Evolutionary conservation across 805 yeast genomes (phyloP), one percentile per base, ranked within the genome.

Genomic region (Clavispora phyllophila): DNA sequence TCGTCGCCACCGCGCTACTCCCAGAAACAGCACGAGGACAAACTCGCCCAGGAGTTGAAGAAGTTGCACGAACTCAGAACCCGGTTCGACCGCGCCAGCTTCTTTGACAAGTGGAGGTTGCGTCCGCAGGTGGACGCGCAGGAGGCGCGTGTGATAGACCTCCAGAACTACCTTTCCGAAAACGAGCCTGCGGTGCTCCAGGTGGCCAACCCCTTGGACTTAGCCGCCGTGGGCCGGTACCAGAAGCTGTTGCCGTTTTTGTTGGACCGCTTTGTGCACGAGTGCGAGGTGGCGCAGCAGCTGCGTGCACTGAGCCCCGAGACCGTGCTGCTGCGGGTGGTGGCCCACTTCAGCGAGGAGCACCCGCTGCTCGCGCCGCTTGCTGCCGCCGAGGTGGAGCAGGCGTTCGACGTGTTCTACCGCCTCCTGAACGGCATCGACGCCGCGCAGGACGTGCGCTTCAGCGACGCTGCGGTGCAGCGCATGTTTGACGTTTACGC

Each of bases 401-500:
- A 44, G 14, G 49, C 49, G 36, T 62, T 58, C 48, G 60, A 56
- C 31, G 46, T 65, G 13, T 65, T 51, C 47, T 58, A 58, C 48
- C 56, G 59, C 6, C 45, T 68, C n/a, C 56, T 57, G 46, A 60
- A 63, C 44, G 56, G 53, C 33, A 27, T 52, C 2, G 49, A 55
- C 12, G 50, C 48, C 36, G 52, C 58, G 37, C 65, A 61, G 31
- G 66, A 62, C 25, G 44, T 68, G 37, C 39, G 51, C 22, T 56
- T 61, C 35, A 55, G 55, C 14, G 52, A 67, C 40, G 53, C 51
- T 1, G 44, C 42, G 6, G 65, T 66, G 8, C 51, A 49, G 17
- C 40, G 47, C 8, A 42, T 66, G 43, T 55, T 61, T 9, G 28
- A 23, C n/a, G 22, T 26, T 13, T 24, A 23, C 9, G 26, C 28